Evolutionary conservation across 768 basidiomycete genomes (phyloP).

Genomic region (Sporobolomyces pararoseus): DNA sequence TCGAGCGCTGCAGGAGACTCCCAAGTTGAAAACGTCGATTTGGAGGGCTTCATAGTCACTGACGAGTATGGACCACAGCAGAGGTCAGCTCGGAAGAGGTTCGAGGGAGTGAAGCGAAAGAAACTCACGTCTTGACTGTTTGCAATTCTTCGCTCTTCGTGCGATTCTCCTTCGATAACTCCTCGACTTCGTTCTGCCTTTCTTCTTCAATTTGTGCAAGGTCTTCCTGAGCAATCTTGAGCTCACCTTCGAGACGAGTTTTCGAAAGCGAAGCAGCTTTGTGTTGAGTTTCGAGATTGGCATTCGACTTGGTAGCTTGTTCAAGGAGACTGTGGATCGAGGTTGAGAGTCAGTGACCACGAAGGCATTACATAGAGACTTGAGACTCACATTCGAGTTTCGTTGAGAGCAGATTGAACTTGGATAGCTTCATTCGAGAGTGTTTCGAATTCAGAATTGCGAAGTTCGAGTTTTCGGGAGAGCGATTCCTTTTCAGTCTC

Average conservation of each 20-base stretch:
- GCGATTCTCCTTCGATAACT: background rate
- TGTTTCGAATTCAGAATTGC: background rate
- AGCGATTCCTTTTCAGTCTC: background rate
- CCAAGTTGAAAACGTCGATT: constrained; percentile 2
- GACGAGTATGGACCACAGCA: background rate
- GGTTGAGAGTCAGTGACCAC: background rate
- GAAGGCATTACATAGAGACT: background rate
- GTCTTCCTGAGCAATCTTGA: background rate
- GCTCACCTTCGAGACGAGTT: background rate
- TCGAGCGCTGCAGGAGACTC: background rate
- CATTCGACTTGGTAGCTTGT: background rate
- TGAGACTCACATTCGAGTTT: background rate
- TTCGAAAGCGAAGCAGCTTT: background rate
- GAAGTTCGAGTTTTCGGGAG: background rate
- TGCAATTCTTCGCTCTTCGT: background rate
- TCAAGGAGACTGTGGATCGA: background rate
- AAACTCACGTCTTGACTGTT: background rate
- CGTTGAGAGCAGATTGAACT: background rate
- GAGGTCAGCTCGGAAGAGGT: background rate
- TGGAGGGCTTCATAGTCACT: background rate
- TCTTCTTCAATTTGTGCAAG: background rate
- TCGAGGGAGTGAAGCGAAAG: background rate
- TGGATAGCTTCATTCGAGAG: background rate
- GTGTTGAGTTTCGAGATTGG: background rate
- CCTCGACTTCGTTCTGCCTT: background rate